Percentiles rank a stretch among this genome's conserved stretches.
phyloP scores from a whole-genome alignment of 495 filamentous ascomycete genomes.

The Physcia stellaris region DNA sequence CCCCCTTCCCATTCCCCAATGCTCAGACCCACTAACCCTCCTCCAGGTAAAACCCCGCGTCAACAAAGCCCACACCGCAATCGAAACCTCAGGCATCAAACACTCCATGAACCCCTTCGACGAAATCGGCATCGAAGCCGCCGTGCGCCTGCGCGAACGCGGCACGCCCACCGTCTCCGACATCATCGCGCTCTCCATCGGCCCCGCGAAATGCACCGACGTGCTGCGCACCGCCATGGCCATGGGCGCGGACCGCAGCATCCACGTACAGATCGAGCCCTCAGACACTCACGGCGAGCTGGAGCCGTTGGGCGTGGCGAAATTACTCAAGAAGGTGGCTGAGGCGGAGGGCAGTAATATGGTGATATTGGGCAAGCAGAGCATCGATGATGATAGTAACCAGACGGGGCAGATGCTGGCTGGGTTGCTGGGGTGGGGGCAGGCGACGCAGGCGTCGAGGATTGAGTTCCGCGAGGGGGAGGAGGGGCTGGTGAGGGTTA shows the following conservation, averaged over 20 bases:
- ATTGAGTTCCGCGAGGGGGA: constrained; percentile 55
- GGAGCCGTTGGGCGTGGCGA: constrained; percentile 87
- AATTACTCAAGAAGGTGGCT: constrained; percentile 67
- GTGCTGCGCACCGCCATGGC: constrained; percentile 92
- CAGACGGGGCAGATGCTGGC: constrained; percentile 99
- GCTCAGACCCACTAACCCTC: not conserved
- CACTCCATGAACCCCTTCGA: constrained; percentile 99
- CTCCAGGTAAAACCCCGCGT: constrained; percentile 88
- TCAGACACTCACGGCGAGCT: constrained; percentile 35
- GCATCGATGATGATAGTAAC: constrained; percentile 86
- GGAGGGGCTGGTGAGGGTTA: constrained; percentile 54
- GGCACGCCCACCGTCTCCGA: constrained; percentile 51
- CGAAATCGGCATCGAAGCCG: constrained; percentile 93
- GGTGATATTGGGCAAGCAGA: constrained; percentile 91
- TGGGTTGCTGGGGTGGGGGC: constrained; percentile 78
- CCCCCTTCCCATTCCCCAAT: not conserved
- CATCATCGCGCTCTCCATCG: constrained; percentile 80
- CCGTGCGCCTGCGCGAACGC: constrained; percentile 77
- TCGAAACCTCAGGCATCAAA: constrained; percentile 86
- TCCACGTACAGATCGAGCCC: constrained; percentile 59
- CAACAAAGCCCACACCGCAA: constrained; percentile 87
- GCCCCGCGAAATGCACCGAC: constrained; percentile 74
- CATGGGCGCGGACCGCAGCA: constrained; percentile 87
- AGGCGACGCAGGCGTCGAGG: constrained; percentile 84
- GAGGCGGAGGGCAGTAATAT: constrained; percentile 74